Base-by-base conservation (phyloP, 768 basidiomycete species). In the Botryobasidium botryosum region DNA sequence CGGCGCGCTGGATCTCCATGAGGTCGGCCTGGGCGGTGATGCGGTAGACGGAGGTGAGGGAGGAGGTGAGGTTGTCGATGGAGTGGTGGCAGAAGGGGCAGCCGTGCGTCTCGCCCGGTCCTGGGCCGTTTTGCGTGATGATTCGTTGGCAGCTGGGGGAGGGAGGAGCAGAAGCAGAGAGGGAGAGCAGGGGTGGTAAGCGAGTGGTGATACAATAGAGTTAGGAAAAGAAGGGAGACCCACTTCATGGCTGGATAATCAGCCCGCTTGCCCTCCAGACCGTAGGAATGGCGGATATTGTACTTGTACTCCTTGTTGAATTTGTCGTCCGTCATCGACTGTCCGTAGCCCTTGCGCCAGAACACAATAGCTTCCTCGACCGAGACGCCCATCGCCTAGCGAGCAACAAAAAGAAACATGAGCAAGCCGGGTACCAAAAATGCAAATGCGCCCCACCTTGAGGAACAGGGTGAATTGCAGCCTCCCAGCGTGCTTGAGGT, bases 261-360 rank as follows among this genome's bases (percentile, higher is more conserved):
- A 32, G 80, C 83, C 35, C 92, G 74, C 60, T 81, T 86, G 7
- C 94, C 94, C 58, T 97, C 94, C 42, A 94, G 64, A 29, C 94
- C 94, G 55, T 78, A 99, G 4, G 77, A 78, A 59, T 99, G 94
- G 36, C 92, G 78, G 54, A 99, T 90, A 52, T 97, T 99, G 60
- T 99, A 99, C 54, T 76, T 79, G 69, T 96, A 79, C 57, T 94
- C 84, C 58, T 97, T 99, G 67, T 91, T 92, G 63, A 97, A 99
- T 59, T 87, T 80, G 63, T 96, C 88, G 47, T 96, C 92, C 7
- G 79, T 75, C 44, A 86, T 74, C 23, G 63, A 66, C 5, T 59
- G 61, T 10, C 55, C 57, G 58, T 92, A 94, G 21, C 83, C 78
- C 57, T 77, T 83, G 44, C 86, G 68, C 94, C 94, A 99, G 61